phyloP scores from a whole-genome alignment of 805 yeast genomes.

The Candida golubevii region DNA sequence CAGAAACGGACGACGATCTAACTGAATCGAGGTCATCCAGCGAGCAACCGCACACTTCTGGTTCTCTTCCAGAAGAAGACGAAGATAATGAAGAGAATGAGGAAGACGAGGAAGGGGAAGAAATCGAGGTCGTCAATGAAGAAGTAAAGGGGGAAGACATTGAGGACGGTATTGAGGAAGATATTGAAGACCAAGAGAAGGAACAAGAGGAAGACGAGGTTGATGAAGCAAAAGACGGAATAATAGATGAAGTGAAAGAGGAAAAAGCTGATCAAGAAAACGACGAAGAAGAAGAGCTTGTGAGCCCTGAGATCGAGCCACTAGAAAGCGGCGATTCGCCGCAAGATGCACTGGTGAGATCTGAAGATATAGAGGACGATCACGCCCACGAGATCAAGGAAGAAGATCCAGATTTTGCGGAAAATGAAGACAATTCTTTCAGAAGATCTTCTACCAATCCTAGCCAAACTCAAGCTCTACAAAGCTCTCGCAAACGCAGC shows the following conservation, averaged over 20 bases:
- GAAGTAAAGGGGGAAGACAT: background rate
- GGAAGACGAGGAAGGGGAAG: background rate
- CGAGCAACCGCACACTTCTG: too few species aligned
- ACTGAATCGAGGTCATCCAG: too few species aligned
- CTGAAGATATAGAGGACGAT: too few species aligned
- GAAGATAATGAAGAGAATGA: background rate
- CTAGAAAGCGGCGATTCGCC: background rate
- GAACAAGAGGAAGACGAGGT: background rate
- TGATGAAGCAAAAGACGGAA: too few species aligned
- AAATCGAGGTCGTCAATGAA: background rate
- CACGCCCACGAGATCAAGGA: too few species aligned
- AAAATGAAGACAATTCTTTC: background rate
- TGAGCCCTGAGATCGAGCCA: background rate
- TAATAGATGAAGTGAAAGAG: background rate
- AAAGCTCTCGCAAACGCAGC: too few species aligned
- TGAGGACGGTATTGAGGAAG: background rate
- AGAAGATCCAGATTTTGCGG: background rate
- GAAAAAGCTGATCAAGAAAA: background rate
- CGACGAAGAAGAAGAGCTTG: background rate
- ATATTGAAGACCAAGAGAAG: constrained; percentile 1
- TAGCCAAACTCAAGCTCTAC: too few species aligned
- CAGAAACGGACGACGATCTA: too few species aligned
- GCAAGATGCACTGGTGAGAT: too few species aligned
- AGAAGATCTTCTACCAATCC: too few species aligned
- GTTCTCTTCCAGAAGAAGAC: constrained; percentile 1